A percentile compares a stretch with the other conserved stretches of the same genome.
Evolutionary conservation across 345 rosid species (phyloP).

Genomic region (Raphanus sativus): DNA sequence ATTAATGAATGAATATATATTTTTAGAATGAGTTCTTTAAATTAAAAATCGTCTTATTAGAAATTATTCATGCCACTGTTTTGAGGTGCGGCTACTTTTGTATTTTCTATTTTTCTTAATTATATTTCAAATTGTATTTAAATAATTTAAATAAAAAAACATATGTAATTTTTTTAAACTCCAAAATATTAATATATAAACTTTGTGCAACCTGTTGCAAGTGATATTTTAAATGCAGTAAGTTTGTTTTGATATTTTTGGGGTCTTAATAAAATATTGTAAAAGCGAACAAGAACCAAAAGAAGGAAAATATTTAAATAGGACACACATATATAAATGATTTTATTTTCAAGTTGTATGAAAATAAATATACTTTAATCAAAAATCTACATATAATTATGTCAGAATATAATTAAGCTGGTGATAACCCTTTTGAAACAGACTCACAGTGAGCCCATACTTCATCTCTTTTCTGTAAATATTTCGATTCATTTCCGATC

Average conservation of each 20-base stretch:
- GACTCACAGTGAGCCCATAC: not conserved
- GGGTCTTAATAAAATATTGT: not conserved
- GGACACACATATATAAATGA: not conserved
- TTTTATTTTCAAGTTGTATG: not conserved
- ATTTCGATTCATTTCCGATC: not conserved
- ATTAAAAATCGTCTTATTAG: too few relatives aligned
- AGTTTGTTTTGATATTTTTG: not conserved
- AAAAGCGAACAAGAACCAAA: not conserved
- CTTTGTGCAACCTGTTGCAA: not conserved
- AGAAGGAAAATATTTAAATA: not conserved
- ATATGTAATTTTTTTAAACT: too few relatives aligned
- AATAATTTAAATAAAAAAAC: not conserved
- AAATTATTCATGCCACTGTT: too few relatives aligned
- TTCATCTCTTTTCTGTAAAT: not conserved
- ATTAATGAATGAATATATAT: too few relatives aligned
- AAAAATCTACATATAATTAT: not conserved
- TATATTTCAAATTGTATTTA: too few relatives aligned
- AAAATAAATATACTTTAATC: not conserved
- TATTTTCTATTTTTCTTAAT: too few relatives aligned
- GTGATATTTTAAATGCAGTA: not conserved
- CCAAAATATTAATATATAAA: not conserved
- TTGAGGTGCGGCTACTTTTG: too few relatives aligned
- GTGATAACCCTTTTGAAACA: not conserved
- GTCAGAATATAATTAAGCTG: not conserved
- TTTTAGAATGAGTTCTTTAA: too few relatives aligned